A percentile compares a stretch with the other conserved stretches of the same genome.
These are phyloP conservation scores for Wickerhamomyces sp. DNA, from an alignment of 1,139 yeast genomes.

Conservation along the genomic window DNA sequence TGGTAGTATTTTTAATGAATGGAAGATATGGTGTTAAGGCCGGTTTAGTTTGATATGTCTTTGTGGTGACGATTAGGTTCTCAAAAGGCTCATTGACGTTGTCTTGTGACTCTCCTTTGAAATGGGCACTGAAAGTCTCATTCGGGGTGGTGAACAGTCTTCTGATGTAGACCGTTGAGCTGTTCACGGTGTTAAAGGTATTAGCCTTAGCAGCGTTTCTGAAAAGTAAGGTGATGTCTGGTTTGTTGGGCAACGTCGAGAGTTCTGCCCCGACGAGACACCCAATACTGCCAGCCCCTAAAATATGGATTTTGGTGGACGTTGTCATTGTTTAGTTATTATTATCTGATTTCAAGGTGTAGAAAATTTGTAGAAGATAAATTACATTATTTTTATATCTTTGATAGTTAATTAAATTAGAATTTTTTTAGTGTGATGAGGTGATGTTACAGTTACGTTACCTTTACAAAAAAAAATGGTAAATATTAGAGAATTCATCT, in stretches of 20 bases:
- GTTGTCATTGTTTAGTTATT: not conserved
- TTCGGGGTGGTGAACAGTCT: slow-evolving; percentile 23
- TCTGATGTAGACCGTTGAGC: slow-evolving; percentile 26
- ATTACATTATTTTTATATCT: too few species aligned
- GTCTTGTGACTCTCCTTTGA: slow-evolving; percentile 26
- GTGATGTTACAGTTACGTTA: too few species aligned
- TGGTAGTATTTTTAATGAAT: slow-evolving; percentile 45
- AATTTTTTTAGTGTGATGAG: too few species aligned
- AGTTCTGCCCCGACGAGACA: slow-evolving; percentile 22
- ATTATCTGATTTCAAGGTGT: too few species aligned
- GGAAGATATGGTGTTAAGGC: slow-evolving; percentile 45
- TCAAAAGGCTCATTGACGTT: slow-evolving; percentile 33
- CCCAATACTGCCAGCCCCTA: slow-evolving; percentile 26
- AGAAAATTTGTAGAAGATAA: too few species aligned
- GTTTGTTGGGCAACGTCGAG: slow-evolving; percentile 12
- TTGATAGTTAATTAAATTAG: too few species aligned
- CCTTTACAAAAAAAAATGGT: not conserved
- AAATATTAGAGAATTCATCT: too few species aligned
- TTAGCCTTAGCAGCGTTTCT: slow-evolving; percentile 23
- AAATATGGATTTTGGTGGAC: slow-evolving; percentile 12
- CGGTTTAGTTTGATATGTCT: slow-evolving; percentile 54
- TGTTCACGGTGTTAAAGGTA: slow-evolving; percentile 23
- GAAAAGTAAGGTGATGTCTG: slow-evolving; percentile 20
- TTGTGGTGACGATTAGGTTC: slow-evolving; percentile 63
- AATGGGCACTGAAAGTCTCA: slow-evolving; percentile 7